phyloP scores from a whole-genome alignment of 1,284 basidiomycete genomes.

The Wolfiporia cocos region DNA sequence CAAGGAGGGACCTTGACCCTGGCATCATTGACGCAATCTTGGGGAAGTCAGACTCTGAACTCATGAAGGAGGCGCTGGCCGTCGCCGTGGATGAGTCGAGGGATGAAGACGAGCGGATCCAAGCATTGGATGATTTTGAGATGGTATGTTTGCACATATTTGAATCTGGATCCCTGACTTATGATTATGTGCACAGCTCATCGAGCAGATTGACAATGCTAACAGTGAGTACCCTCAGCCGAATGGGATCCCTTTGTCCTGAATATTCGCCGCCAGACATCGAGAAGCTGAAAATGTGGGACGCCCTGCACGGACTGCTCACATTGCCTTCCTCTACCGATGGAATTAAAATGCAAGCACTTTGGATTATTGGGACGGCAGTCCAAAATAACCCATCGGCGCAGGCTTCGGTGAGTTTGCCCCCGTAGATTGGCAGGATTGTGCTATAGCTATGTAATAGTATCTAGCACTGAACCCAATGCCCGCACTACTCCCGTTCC shows the following conservation, averaged over 20 bases:
- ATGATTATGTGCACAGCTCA: constrained; percentile 44
- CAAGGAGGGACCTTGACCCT: constrained; percentile 57
- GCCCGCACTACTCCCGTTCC: constrained; percentile 56
- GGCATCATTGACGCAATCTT: constrained; percentile 83
- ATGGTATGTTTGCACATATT: constrained; percentile 56
- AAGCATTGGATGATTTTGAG: constrained; percentile 91
- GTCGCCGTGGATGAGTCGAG: constrained; percentile 61
- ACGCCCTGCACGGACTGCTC: constrained; percentile 68
- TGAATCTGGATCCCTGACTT: background rate
- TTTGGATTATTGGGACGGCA: constrained; percentile 94
- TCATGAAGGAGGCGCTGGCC: constrained; percentile 85
- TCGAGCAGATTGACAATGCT: constrained; percentile 95
- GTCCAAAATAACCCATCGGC: constrained; percentile 94
- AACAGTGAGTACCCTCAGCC: constrained; percentile 53
- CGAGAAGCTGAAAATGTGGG: constrained; percentile 82
- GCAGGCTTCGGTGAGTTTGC: constrained; percentile 68
- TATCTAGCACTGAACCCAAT: constrained; percentile 72
- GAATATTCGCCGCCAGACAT: constrained; percentile 64
- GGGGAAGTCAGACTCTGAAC: constrained; percentile 77
- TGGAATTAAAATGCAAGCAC: constrained; percentile 64
- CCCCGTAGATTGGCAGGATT: background rate
- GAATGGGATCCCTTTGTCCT: background rate
- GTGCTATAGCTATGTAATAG: constrained; percentile 31
- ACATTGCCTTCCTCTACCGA: constrained; percentile 48
- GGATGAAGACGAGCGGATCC: constrained; percentile 61